Evolutionary conservation across 2,329 filamentous ascomycete genomes (phyloP).

Genomic region (Samsoniella hepiali): DNA sequence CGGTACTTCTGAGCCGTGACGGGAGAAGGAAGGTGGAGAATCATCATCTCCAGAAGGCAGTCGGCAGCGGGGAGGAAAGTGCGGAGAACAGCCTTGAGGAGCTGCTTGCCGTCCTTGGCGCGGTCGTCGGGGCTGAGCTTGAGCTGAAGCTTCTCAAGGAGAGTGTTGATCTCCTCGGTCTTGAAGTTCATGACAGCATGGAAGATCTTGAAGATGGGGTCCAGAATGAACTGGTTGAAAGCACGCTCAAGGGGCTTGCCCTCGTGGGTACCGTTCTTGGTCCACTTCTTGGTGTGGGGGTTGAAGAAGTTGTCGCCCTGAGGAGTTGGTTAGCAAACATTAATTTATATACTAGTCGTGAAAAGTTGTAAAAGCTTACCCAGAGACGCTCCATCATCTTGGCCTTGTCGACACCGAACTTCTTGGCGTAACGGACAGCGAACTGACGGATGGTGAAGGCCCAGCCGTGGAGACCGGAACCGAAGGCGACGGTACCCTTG

Average conservation of each 20-base stretch:
- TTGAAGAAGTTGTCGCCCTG: conserved; percentile 99
- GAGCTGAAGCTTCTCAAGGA: conserved; percentile 91
- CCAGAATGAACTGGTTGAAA: conserved; percentile 99
- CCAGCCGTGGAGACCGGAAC: conserved; percentile 99
- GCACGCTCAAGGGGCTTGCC: conserved; percentile 93
- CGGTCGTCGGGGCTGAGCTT: conserved; percentile 85
- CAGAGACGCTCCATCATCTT: conserved; percentile 99
- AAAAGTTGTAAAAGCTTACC: conserved; percentile 54
- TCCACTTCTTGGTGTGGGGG: conserved; percentile 99
- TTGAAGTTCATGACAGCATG: conserved; percentile 96
- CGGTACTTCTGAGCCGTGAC: conserved; percentile 96
- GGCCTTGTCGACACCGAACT: conserved; percentile 98
- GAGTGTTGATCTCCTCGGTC: conserved; percentile 80
- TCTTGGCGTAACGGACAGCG: conserved; percentile 94
- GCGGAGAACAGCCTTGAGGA: conserved; percentile 97
- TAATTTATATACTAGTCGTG: background rate
- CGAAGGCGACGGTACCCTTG: conserved; percentile 96
- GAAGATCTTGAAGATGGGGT: conserved; percentile 99
- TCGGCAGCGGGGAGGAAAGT: conserved; percentile 98
- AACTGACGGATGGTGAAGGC: conserved; percentile 99
- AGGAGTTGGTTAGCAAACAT: background rate
- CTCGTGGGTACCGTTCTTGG: conserved; percentile 77
- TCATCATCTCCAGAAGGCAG: conserved; percentile 99
- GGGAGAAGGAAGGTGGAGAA: conserved; percentile 96
- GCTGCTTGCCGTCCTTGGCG: conserved; percentile 93